Evolutionary conservation across 1,284 basidiomycete genomes (phyloP), one percentile per base, ranked within the genome.

Genomic region (Sporisorium exsertum): DNA sequence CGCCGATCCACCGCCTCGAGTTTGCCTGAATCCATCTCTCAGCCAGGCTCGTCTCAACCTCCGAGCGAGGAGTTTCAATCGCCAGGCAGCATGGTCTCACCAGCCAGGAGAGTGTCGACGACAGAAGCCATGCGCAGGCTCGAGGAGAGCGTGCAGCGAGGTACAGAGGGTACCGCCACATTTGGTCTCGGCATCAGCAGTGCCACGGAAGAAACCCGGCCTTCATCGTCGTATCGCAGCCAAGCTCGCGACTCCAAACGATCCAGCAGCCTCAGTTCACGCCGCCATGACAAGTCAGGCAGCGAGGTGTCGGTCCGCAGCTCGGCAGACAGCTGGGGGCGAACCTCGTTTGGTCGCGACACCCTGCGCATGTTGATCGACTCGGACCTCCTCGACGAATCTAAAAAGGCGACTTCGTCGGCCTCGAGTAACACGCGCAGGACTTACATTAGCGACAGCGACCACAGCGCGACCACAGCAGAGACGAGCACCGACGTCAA

Each of bases 401-500:
- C 37, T 10, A 33, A 32, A 10, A 61, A 64, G 16, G n/a, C 53
- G 1, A 18, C 61, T 4, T 66, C 63, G 8, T 37, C 46, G 9
- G 58, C 62, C 10, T 69, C 61, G 18, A 57, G 35, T 57, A 75
- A 64, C 49, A 57, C 53, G 9, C 52, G 45, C 3, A 51, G 52
- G 26, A 62, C 64, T 2, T 47, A 51, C 20, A 22, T 70, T 40
- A 72, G 74, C 63, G 74, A 77, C 37, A 69, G 74, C 66, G 74
- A 54, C 3, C 66, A 67, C 47, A 77, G 74, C 64, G 58, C 52
- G 16, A 58, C 58, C 51, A 72, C 74, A 0, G 63, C 62, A 29
- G 74, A 72, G n/a, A 72, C 74, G 5, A 77, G 70, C 51, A 50
- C 46, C 51, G 70, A 77, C 37, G 5, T 64, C 6, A 70, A 70